Conservation (phyloP, 2,329 filamentous ascomycete genomes). For the Diaporthe helianthi region DNA sequence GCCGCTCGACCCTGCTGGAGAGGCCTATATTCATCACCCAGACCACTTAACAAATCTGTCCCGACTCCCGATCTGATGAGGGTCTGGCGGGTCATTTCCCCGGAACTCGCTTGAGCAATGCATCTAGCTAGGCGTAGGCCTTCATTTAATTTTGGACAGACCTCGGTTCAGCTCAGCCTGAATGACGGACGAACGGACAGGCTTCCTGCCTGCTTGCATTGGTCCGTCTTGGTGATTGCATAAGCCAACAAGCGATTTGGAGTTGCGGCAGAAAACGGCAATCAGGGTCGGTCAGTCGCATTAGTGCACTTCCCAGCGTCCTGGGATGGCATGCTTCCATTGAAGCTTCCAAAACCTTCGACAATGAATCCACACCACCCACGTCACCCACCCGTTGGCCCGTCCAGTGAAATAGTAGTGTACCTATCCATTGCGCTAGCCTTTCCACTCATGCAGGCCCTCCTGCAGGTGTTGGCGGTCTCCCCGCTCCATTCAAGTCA, state of each 20-base stretch:
- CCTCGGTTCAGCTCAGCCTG: background rate
- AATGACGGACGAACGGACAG: too few species aligned
- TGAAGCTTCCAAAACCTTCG: slow-evolving; percentile 25
- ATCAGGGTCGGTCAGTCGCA: background rate
- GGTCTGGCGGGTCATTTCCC: background rate
- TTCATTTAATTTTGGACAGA: background rate
- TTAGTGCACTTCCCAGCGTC: slow-evolving; percentile 3
- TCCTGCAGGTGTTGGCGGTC: slow-evolving; percentile 13
- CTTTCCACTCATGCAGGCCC: slow-evolving; percentile 10
- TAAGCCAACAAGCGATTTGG: background rate
- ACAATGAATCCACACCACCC: slow-evolving; percentile 8
- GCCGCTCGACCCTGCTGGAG: background rate
- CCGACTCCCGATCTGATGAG: background rate
- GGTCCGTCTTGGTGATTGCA: background rate
- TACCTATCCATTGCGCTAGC: background rate
- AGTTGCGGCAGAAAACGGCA: background rate
- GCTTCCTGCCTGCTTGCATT: background rate
- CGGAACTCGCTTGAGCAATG: background rate
- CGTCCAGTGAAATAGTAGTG: background rate
- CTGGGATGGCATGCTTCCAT: slow-evolving; percentile 22
- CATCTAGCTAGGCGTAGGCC: too few species aligned
- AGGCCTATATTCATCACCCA: background rate
- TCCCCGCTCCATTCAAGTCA: slow-evolving; percentile 10
- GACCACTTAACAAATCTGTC: slow-evolving; percentile 3
- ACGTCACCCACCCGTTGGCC: background rate